Evolutionary conservation across 2,329 filamentous ascomycete species (phyloP), one percentile per base, ranked within the genome.

Genomic region (Fusarium caatingaense): DNA sequence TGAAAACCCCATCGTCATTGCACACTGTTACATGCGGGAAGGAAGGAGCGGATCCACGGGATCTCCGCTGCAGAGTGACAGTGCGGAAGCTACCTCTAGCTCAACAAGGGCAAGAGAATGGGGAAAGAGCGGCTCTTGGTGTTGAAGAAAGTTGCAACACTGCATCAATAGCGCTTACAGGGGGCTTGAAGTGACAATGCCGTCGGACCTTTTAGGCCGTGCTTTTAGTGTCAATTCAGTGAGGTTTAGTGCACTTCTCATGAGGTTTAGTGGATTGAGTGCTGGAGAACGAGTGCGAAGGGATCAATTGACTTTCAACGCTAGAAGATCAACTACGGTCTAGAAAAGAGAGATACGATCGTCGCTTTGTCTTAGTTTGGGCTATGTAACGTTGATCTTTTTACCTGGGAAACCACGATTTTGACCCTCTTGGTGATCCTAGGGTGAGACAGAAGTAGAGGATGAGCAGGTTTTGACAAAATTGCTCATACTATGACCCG

Each of bases 151-250:
- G 44, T 34, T 59, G 23, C 27, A 18, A n/a, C 23, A 44, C 28
- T 46, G 41, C 49, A 60, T 57, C 51, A 11, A 42, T 60, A 57
- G 58, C n/a, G 21, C 51, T 60, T 28, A 48, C 44, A 13, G 12
- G 41, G 41, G 50, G 21, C 28, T 37, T 53, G 23, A 21, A 18
- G 25, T 37, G 27, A 32, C 18, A 25, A 27, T 37, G 21, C 53
- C 13, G 30, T 34, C 55, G 49, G 49, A 42, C 18, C 49, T 13
- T 53, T 53, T 53, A n/a, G n/a, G 9, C 49, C 25, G 23, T 37
- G 10, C 30, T 41, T 37, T 37, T 37, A 37, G 32, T 37, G 32
- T 18, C 9, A 4, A 18, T 6, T n/a, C 11, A 28, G 11, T 12
- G 27, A 28, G 27, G 11, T 28, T 28, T 34, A 37, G 34, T 11